phyloP scores from a whole-genome alignment of 2,329 filamentous ascomycete genomes.

The Alternaria angustiovoidea region DNA sequence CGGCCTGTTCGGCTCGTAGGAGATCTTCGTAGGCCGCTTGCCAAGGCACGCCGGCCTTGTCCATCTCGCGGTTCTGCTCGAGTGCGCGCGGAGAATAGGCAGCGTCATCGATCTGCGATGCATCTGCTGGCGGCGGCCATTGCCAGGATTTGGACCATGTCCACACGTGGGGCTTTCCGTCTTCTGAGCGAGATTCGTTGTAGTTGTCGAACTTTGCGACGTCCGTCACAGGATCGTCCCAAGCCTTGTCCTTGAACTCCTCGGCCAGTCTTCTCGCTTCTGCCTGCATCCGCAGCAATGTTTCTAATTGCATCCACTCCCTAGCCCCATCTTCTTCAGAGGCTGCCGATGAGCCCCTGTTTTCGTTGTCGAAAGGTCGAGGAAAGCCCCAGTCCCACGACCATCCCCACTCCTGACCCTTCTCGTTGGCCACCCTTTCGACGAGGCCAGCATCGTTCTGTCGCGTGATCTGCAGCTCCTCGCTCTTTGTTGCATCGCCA shows the following conservation, averaged over 20 bases:
- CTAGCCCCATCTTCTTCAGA: slow-evolving; percentile 6
- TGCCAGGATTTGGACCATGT: slow-evolving; percentile 28
- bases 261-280: slow-evolving; percentile 16
- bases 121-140: slow-evolving; percentile 28
- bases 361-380: slow-evolving; percentile 33
- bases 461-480: not conserved
- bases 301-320: slow-evolving; percentile 3
- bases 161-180: slow-evolving; percentile 10
- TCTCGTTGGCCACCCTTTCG: slow-evolving; percentile 40
- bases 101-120: slow-evolving; percentile 8
- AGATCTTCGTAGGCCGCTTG: slow-evolving; percentile 68
- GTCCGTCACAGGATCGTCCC: slow-evolving; percentile 5
- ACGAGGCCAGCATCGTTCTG: slow-evolving; percentile 29
- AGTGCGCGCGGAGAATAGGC: slow-evolving; percentile 64
- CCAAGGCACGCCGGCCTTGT: slow-evolving; percentile 57
- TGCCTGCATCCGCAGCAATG: slow-evolving; percentile 12
- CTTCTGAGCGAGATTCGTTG: not conserved
- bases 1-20: slow-evolving; percentile 51
- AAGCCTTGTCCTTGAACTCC: slow-evolving; percentile 16
- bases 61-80: slow-evolving; percentile 55
- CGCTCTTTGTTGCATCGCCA: slow-evolving; percentile 10
- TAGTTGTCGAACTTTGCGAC: not conserved
- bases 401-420: slow-evolving; percentile 46
- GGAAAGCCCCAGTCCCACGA: slow-evolving; percentile 48
- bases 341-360: not conserved